Conservation (phyloP, 2,329 filamentous ascomycete species). For the Sporothrix euskadiensis region DNA sequence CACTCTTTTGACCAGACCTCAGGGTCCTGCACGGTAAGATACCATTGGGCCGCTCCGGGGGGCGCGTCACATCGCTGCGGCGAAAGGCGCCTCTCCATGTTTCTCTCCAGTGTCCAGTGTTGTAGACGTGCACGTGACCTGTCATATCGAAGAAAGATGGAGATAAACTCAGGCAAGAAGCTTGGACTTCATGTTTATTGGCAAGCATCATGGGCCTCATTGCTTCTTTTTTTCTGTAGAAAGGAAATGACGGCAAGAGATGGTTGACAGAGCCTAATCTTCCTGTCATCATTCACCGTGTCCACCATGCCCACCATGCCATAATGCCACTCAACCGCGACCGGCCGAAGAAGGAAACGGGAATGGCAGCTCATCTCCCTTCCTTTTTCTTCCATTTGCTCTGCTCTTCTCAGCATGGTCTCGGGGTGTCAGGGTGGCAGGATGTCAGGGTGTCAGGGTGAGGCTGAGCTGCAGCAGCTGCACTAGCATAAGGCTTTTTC, state of each 20-base stretch:
- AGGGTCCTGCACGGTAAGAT: neutral
- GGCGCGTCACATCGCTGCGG: slow-evolving; percentile 12
- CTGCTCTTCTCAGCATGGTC: slow-evolving; percentile 3
- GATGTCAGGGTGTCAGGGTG: neutral
- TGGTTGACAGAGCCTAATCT: neutral
- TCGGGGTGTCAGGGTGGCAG: neutral
- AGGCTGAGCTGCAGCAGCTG: neutral
- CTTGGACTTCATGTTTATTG: neutral
- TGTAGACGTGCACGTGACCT: neutral
- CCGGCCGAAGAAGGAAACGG: neutral
- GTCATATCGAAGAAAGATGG: neutral
- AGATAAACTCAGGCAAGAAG: neutral
- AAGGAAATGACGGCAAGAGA: neutral
- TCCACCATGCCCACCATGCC: neutral
- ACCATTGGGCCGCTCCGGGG: slow-evolving; percentile 6
- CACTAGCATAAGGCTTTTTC: slow-evolving; percentile 14
- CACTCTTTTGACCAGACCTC: neutral
- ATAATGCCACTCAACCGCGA: neutral
- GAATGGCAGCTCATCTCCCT: neutral
- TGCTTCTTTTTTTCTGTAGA: neutral
- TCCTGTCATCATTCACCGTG: neutral
- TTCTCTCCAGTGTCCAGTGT: neutral
- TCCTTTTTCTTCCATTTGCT: neutral
- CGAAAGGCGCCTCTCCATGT: neutral
- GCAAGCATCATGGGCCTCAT: neutral